phyloP scores from a whole-genome alignment of 2,329 filamentous ascomycete species.

The Cercospora canescens region DNA sequence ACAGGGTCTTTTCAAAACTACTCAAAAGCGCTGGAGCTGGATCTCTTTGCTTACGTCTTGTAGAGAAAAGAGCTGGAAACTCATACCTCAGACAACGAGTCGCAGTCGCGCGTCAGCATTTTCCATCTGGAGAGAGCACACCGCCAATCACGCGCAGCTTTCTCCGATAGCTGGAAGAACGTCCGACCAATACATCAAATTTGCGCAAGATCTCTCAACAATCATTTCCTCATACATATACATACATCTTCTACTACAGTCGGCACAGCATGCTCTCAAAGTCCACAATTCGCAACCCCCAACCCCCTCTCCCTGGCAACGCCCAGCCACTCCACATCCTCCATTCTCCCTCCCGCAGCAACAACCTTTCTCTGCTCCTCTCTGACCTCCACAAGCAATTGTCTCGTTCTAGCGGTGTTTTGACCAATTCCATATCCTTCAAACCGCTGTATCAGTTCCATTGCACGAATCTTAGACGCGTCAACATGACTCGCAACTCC shows the following conservation, averaged over 20 bases:
- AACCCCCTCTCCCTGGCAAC: conserved; percentile 48
- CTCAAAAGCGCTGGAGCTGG: too few species aligned
- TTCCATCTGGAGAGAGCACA: too few species aligned
- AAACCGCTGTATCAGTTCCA: conserved; percentile 51
- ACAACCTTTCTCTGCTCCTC: conserved; percentile 46
- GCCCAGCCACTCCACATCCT: conserved; percentile 53
- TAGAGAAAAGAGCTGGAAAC: too few species aligned
- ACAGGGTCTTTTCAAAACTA: too few species aligned
- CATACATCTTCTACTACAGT: too few species aligned
- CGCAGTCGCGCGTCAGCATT: too few species aligned
- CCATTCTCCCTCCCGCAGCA: conserved; percentile 38
- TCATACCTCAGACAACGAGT: too few species aligned
- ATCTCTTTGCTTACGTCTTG: too few species aligned
- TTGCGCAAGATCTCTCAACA: too few species aligned
- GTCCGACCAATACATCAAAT: too few species aligned
- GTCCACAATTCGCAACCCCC: conserved; percentile 54
- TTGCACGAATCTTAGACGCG: conserved; percentile 47
- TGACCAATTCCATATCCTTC: conserved; percentile 50
- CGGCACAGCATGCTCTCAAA: conserved; percentile 37
- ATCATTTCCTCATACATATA: background rate
- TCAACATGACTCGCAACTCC: conserved; percentile 46
- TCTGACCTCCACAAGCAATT: conserved; percentile 49
- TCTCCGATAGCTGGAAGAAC: too few species aligned
- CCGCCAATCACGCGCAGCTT: too few species aligned
- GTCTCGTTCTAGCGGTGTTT: conserved; percentile 48